Evolutionary conservation across 2,329 filamentous ascomycete species (phyloP), one percentile per base, ranked within the genome.

Genomic region (Dactylellina haptotyla): DNA sequence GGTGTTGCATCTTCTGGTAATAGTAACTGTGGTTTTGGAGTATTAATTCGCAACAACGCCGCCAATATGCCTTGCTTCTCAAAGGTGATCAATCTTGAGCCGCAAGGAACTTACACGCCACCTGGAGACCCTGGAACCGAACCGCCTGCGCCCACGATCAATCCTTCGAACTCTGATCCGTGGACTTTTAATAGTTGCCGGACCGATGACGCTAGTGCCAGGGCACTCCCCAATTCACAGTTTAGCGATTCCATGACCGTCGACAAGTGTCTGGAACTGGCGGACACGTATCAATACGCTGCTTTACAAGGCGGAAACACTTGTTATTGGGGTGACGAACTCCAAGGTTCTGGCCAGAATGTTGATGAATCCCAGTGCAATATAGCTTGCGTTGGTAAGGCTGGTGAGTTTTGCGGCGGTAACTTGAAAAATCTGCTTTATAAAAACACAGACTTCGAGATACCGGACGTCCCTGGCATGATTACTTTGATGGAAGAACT

Each of bases 291-390:
- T 34, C 14, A 23, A 39, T 67, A 67, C 26, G 53, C 51, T 3
- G 63, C 63, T 12, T 5, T 59, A 3, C 53, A 67, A 20, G 53
- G 53, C 9, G 63, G 63, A 1, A 51, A 51, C 23, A 59, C 63
- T 10, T 67, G 63, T 28, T 67, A 58, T 18, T 67, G 63, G 63
- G 63, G 53, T 6, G 63, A 67, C 26, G 43, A 45, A 2, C 30
- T 67, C 0, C 45, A 14, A 16, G 48, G 63, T 9, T 32, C 64
- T 8, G 32, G 37, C n/a, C 25, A 23, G 14, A 23, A 23, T 1
- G 30, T 14, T 10, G 51, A 50, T 43, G n/a, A 9, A 6, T 9
- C 8, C 6, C 20, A 67, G 20, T 67, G 63, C 16, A 51, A 37
- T 30, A 30, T n/a, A 41, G 45, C 16, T 16, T 67, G 63, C 43